Base-by-base conservation (phyloP, 495 filamentous ascomycete genomes). In the Pseudoneurospora amorphoporcata region DNA sequence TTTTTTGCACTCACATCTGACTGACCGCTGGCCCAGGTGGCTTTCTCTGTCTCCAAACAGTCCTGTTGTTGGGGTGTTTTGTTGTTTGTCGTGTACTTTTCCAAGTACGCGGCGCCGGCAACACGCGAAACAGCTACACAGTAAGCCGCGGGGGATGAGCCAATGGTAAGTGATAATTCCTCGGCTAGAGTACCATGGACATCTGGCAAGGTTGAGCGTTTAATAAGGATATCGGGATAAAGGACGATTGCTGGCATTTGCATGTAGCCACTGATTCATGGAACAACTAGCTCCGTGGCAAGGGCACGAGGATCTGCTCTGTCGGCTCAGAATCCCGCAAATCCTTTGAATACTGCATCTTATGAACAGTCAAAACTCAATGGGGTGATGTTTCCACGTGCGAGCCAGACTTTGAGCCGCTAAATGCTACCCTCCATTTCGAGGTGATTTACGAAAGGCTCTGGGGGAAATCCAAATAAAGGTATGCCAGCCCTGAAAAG, bases 151-250 rank as follows among this genome's bases (percentile, higher is more conserved):
- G 19, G 35, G 14, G 12, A 69, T 2, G 2, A 41, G 61, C 38
- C 37, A 65, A 39, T 47, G 16, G 23, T 17, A 53, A 16, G 3
- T 32, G 19, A 23, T 0, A 3, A 19, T 35, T 45, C 6, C 14
- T 58, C 42, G 41, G 69, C 69, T 10, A 70, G 39, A 47, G 2
- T 70, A 42, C n/a, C 69, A 29, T 23, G 39, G 32, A 14, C 35
- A 23, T 47, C 14, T 3, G 29, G 41, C 10, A 4, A 9, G 1
- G 23, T 6, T 70, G 35, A 73, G 68, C 72, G 19, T 70, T 69
- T 73, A 70, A 73, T 73, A 35, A 70, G 43, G 72, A 29, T 70
- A 23, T 53, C 68, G 43, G 68, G 39, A 29, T 70, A 47, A 73
- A 70, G 29, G 23, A 37, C 40, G 32, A 16, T 16, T 41, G 40